Evolutionary conservation across 2,329 filamentous ascomycete genomes (phyloP), one percentile per base, ranked within the genome.

Genomic region (Aspergillus sp.): DNA sequence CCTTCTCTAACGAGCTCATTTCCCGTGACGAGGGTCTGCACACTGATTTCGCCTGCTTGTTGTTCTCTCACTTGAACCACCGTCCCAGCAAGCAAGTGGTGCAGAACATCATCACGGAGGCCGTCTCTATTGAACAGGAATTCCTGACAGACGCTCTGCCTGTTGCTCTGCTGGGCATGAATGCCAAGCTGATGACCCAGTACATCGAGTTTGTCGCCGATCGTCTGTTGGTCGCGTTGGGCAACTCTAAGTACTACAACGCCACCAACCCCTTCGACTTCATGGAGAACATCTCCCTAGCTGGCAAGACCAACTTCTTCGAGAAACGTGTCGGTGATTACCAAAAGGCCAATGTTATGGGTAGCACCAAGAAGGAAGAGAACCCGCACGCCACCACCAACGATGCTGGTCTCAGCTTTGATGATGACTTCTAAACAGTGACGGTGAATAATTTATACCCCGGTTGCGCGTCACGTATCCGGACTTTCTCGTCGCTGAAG

Each of bases 291-390:
- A 98, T 98, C 72, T 97, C 93, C 26, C 81, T 98, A 7, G 88
- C 89, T 44, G 93, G 93, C 73, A 98, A 98, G 86, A 98, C 93
- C 69, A 98, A 98, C 83, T 98, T 98, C 82, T 98, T 98, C 70
- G 93, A 98, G 85, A 98, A 98, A 86, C 88, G 93, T 61, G 93
- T 98, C 48, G 93, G 85, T 69, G 93, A 98, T 66, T 98, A 98
- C 81, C 93, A 98, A 75, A 98, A 98, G 81, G 90, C 93, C 34
- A 93, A 93, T 77, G 91, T 98, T 70, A 94, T 98, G 88, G 85
- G 85, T 63, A 90, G 86, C 74, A 86, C 84, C 60, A 89, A 89
- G 76, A 85, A 86, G 72, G 70, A 74, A 7, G 72, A 81, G 50
- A 67, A 74, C 52, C 73, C 68, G 47, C 58, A 68, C 50, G 50